Evolutionary conservation across 192 early-diverging fungal species (phyloP).

Genomic region (Oehlia diaphana): DNA sequence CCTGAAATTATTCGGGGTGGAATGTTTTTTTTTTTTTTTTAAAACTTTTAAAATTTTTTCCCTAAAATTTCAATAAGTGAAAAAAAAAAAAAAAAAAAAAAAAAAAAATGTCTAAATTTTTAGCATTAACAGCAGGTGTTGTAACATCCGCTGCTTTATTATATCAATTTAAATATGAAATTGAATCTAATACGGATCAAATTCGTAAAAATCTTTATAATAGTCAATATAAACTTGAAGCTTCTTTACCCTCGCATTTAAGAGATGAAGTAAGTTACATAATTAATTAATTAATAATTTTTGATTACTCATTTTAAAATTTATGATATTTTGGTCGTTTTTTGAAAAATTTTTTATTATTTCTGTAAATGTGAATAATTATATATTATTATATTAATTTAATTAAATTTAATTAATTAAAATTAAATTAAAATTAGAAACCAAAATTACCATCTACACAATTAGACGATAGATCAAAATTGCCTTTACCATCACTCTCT

Average conservation of each 20-base stretch:
- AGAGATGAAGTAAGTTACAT: neutral
- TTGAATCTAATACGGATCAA: constrained; percentile 19
- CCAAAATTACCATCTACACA: neutral
- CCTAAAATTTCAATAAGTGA: too few species aligned
- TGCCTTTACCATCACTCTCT: constrained; percentile 17
- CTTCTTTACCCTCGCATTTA: neutral
- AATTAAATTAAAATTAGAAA: neutral
- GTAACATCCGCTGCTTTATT: constrained; percentile 9
- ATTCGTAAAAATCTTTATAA: neutral
- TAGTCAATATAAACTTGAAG: neutral
- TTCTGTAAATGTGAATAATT: too few species aligned
- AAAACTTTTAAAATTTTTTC: too few species aligned
- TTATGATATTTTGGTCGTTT: too few species aligned
- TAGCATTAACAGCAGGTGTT: neutral
- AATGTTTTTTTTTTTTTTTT: too few species aligned
- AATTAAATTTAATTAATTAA: neutral
- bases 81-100: too few species aligned
- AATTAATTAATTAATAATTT: too few species aligned
- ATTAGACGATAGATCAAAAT: constrained; percentile 9
- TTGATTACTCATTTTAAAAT: too few species aligned
- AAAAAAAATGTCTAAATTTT: constrained; percentile 16
- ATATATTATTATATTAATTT: neutral
- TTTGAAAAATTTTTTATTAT: too few species aligned
- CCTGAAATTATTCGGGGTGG: too few species aligned
- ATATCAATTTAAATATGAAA: constrained; percentile 18